A percentile compares a stretch with the other conserved stretches of the same genome.
phyloP scores from a whole-genome alignment of 495 filamentous ascomycete genomes.

The Ramalina intermedia region DNA sequence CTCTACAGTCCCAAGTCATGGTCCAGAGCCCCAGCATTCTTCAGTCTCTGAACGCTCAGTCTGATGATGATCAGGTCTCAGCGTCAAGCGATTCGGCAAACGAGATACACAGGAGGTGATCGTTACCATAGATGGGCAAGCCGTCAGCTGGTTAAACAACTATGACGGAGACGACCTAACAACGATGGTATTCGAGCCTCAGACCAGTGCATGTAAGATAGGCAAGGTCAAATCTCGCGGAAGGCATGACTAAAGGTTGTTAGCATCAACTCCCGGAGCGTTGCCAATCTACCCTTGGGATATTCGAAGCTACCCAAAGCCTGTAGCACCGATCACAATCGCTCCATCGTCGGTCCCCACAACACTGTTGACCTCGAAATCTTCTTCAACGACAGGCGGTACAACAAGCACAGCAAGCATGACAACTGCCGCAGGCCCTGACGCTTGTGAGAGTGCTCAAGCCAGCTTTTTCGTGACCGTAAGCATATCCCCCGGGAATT shows the following conservation, averaged over 20 bases:
- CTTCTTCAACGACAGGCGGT: no score
- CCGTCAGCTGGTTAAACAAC: slow-evolving; percentile 14
- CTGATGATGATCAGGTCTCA: not conserved
- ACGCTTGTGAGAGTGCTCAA: not conserved
- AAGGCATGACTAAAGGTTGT: no score
- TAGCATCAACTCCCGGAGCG: not conserved
- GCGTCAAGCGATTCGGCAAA: slow-evolving; percentile 3
- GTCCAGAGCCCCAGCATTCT: not conserved
- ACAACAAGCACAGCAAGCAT: not conserved
- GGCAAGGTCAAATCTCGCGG: no score
- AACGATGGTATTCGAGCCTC: not conserved
- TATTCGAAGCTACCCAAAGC: no score
- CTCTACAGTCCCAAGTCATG: not conserved
- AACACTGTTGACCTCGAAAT: no score
- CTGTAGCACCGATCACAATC: not conserved
- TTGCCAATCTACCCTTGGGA: not conserved
- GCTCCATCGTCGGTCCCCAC: not conserved
- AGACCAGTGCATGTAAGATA: no score
- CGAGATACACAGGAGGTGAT: slow-evolving; percentile 1
- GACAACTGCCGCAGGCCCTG: not conserved
- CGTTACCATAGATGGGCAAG: slow-evolving; percentile 12
- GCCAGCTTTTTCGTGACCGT: not conserved
- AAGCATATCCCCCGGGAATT: not conserved
- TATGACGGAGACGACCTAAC: slow-evolving; percentile 4
- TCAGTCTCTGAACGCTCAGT: not conserved